A percentile compares a stretch with the other conserved stretches of the same genome.
These are phyloP conservation scores for Colletotrichum lindemuthianum DNA, from an alignment of 2,329 filamentous ascomycete genomes.

Conservation along the genomic window DNA sequence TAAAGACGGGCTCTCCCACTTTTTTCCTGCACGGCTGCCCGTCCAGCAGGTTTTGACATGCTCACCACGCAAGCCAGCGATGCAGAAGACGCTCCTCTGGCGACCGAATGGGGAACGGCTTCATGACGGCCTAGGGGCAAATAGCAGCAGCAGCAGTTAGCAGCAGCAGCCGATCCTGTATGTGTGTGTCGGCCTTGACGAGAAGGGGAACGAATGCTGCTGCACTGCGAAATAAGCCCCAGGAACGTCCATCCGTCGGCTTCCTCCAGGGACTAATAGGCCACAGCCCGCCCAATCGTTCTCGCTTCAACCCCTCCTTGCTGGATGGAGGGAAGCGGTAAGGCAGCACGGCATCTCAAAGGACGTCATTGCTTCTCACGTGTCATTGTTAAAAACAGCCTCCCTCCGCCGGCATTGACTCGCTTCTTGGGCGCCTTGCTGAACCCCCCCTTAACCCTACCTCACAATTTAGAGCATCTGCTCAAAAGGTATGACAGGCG, in stretches of 20 bases:
- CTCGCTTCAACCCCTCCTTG: background rate
- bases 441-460: background rate
- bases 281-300: background rate
- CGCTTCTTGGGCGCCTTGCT: conserved; percentile 1
- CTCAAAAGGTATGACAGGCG: conserved; percentile 8
- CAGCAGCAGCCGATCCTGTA: conserved; percentile 5
- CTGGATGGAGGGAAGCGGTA: conserved; percentile 2
- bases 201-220: background rate
- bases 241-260: background rate
- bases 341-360: background rate
- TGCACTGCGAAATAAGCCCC: conserved; percentile 4
- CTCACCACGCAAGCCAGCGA: conserved; percentile 29
- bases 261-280: background rate
- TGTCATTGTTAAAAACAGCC: conserved; percentile 1
- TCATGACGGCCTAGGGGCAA: background rate
- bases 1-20: conserved; percentile 28
- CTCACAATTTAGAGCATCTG: background rate
- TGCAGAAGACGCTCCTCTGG: conserved; percentile 29
- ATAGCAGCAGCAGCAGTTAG: background rate
- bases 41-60: conserved; percentile 34
- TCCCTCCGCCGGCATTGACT: background rate
- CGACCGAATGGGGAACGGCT: conserved; percentile 27
- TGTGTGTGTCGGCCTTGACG: conserved; percentile 13
- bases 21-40: conserved; percentile 35
- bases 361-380: conserved; percentile 28